Evolutionary conservation across 2,329 filamentous ascomycete genomes (phyloP), one percentile per base, ranked within the genome.

Genomic region (Aspergillus neotritici): DNA sequence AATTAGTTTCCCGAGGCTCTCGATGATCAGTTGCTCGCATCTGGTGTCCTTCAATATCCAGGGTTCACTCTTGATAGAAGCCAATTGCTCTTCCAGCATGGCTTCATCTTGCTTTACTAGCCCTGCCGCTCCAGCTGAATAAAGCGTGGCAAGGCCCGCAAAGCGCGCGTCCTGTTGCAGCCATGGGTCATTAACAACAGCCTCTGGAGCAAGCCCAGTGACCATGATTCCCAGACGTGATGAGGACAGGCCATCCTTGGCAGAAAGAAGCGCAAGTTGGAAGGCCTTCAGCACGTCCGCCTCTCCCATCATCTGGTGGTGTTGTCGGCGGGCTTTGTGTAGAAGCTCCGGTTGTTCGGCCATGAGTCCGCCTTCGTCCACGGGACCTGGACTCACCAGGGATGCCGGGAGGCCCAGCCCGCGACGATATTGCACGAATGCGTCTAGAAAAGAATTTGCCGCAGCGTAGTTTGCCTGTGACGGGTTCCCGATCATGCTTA

Each of bases 401-500:
- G 41, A 40, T 2, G 52, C 55, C 3, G 48, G 43, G 0, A 51
- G 37, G 4, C 54, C 46, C 4, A 52, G 53, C 1, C 43, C 52
- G 8, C 38, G 46, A 11, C 62, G 55, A 29, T 60, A 57, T 7
- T 47, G 41, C 1, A 46, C 49, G 31, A 58, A 56, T 10, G 42
- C 35, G 32, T 50, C 51, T 57, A 70, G 64, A 49, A 65, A 72
- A 4, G 54, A 46, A 47, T 69, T 68, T 8, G 61, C 65, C 3
- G 67, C 64, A 2, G 56, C 53, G 42, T 73, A 73, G n/a, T 53
- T 60, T 4, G 59, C 50, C 41, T 72, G 70, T 1, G 68, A 68
- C 3, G 47, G 39, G 38, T 66, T 67, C 1, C 69, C 69, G 0
- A 58, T 51, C 0, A 71, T 53, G 12, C 46, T 57, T 4, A 59